Conservation (phyloP, 2,329 filamentous ascomycete genomes). For the Curvularia verruculosa region DNA sequence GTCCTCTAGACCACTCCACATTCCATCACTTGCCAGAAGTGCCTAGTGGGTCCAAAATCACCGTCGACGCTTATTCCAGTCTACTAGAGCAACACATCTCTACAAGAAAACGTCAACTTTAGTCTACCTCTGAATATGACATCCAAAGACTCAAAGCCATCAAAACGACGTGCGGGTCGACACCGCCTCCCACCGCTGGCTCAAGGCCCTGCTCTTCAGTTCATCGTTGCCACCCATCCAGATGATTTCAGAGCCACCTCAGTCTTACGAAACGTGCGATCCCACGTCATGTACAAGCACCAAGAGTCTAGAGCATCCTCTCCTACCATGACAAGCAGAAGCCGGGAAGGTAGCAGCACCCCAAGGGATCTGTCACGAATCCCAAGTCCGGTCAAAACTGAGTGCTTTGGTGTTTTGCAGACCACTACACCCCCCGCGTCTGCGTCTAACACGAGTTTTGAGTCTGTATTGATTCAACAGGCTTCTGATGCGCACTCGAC, state of each 20-base stretch:
- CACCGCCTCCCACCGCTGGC: conserved; percentile 42
- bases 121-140: conserved; percentile 22
- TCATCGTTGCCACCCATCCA: conserved; percentile 44
- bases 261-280: conserved; percentile 45
- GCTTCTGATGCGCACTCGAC: conserved; percentile 27
- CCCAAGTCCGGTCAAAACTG: conserved; percentile 28
- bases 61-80: not conserved
- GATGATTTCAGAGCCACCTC: conserved; percentile 40
- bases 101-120: not conserved
- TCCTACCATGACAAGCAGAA: conserved; percentile 21
- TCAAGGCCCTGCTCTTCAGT: conserved; percentile 40
- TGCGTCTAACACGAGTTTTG: conserved; percentile 11
- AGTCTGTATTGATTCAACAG: conserved; percentile 26
- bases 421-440: conserved; percentile 21
- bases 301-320: conserved; percentile 30
- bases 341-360: conserved; percentile 23
- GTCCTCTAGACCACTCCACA: conserved; percentile 1
- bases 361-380: conserved; percentile 22
- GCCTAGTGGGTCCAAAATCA: conserved; percentile 11
- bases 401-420: conserved; percentile 21
- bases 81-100: not conserved
- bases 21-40: not conserved
- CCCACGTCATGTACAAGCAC: conserved; percentile 49
- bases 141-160: conserved; percentile 27
- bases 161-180: conserved; percentile 37